Base-by-base conservation (phyloP, 352 stramenopile species). In the Phytophthora tentaculata region DNA sequence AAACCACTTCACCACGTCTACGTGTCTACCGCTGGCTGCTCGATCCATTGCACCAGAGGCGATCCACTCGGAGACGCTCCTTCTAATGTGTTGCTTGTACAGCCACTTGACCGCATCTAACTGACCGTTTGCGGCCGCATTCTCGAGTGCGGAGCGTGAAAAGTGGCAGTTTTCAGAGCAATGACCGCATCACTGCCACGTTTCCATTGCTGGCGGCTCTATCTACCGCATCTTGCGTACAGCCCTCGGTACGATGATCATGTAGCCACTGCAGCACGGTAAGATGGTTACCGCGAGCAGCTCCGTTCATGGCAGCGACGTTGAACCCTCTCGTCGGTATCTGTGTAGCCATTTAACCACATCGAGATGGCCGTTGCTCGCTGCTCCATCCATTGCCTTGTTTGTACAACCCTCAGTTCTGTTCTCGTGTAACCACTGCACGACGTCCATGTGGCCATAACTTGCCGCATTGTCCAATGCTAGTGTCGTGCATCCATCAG, bases 1-100 rank as follows among this genome's bases (percentile, higher is more conserved):
- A 23, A 83, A 56, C 63, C 64, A 83, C 28, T 65, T 64, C 1
- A 77, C 72, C 3, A 83, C 71, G 3, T 71, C 56, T 24, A 83
- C 37, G 13, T 77, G 70, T 0, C 75, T 72, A 48, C 62, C 56
- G 7, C 57, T 74, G 2, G 75, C 69, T 7, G 75, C 75, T 13
- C 57, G 39, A 49, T 83, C 69, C 75, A 83, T 76, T 17, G 72
- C 72, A 24, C 67, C 55, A 43, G 47, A 66, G 17, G 53, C 60
- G 26, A 66, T 47, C 66, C 66, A 65, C 29, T 65, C 66, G 16
- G 29, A 49, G 14, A 16, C 14, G 55, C 12, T 37, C 13, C 10
- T 57, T 29, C 19, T 26, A 41, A 13, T 19, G 12, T 32, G 23
- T 37, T 67, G 63, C 9, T 71, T 52, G 17, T 61, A 71, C 6